These are phyloP conservation scores for Solanum chilense DNA, from an alignment of 257 asterid species.

Conservation along the genomic window DNA sequence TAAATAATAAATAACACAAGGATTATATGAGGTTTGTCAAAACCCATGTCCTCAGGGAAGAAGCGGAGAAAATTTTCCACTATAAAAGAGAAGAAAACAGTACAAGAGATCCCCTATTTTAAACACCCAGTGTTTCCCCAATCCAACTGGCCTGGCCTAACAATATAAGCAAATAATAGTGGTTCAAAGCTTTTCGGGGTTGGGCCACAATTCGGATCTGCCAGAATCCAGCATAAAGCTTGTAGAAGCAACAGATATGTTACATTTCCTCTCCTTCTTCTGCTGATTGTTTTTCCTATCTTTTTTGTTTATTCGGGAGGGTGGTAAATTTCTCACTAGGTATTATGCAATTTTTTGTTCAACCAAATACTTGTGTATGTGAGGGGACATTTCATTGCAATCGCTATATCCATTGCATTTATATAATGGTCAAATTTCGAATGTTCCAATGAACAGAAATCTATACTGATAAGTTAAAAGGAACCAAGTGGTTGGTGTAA, in stretches of 20 bases:
- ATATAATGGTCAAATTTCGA: background rate
- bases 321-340: background rate
- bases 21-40: background rate
- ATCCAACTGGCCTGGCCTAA: background rate
- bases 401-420: background rate
- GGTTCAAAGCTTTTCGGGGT: background rate
- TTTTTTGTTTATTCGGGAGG: background rate
- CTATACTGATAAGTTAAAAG: background rate
- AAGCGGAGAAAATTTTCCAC: background rate
- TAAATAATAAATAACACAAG: background rate
- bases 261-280: background rate
- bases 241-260: background rate
- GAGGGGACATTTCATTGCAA: background rate
- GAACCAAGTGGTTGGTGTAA: background rate
- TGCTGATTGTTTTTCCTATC: background rate
- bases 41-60: background rate
- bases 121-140: background rate
- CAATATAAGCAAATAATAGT: background rate
- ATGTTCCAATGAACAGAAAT: background rate
- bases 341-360: background rate
- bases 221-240: background rate
- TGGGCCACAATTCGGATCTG: background rate
- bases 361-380: background rate
- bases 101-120: background rate
- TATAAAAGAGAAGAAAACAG: background rate